Evolutionary conservation across 768 basidiomycete species (phyloP).

Genomic region (Epithele typhae): DNA sequence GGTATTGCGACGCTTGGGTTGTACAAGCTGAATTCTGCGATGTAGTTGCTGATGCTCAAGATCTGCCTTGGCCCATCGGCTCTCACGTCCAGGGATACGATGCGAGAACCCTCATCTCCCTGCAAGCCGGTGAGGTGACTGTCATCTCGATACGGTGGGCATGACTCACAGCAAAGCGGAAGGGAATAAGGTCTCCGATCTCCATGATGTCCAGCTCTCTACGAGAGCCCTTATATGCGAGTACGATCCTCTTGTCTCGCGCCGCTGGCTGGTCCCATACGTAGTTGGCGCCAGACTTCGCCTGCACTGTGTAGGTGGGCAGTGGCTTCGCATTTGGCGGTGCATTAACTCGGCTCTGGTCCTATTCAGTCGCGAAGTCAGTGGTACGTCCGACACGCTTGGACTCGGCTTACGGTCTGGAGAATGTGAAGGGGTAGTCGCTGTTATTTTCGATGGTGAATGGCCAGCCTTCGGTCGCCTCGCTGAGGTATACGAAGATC

Average conservation of each 20-base stretch:
- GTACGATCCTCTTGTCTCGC: conserved; percentile 69
- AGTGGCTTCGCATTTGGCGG: conserved; percentile 37
- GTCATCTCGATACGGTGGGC: background rate
- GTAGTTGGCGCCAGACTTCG: conserved; percentile 58
- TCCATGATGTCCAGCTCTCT: conserved; percentile 88
- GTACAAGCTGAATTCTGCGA: conserved; percentile 81
- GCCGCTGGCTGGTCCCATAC: conserved; percentile 95
- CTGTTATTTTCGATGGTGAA: conserved; percentile 89
- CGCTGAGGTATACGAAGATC: conserved; percentile 76
- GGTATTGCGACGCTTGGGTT: conserved; percentile 56
- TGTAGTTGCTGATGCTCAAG: conserved; percentile 83
- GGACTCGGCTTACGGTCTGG: conserved; percentile 57
- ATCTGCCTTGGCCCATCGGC: conserved; percentile 86
- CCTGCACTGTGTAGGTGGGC: conserved; percentile 51
- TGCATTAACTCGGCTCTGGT: conserved; percentile 37
- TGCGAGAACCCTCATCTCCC: conserved; percentile 53
- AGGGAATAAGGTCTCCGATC: conserved; percentile 88
- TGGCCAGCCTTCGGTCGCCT: conserved; percentile 77
- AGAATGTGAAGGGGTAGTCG: conserved; percentile 60
- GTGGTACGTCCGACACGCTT: background rate
- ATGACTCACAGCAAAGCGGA: conserved; percentile 69
- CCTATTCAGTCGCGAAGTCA: conserved; percentile 15
- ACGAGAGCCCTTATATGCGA: conserved; percentile 56
- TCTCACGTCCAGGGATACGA: conserved; percentile 86
- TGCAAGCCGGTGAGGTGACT: conserved; percentile 19